Percentiles rank a stretch among this genome's conserved stretches.
Evolutionary conservation across 176 grass and related monocot species (phyloP).

Genomic region (Avena sativa): DNA sequence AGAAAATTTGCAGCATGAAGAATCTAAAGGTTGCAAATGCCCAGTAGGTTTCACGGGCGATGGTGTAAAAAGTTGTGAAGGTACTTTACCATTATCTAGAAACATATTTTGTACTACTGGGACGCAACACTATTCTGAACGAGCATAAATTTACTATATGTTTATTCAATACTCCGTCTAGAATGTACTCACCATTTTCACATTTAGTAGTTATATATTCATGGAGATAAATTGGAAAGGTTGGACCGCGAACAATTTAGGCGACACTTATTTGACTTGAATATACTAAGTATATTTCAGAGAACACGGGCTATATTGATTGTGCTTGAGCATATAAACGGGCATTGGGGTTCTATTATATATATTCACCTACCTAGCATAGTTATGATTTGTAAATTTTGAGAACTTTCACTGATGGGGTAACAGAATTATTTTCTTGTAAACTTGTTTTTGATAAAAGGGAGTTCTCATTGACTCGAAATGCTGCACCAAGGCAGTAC

Average conservation of each 20-base stretch:
- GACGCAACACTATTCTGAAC: conserved; percentile 9
- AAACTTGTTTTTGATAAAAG: background rate
- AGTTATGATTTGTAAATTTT: conserved; percentile 22
- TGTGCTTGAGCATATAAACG: conserved; percentile 18
- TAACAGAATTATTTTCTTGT: conserved; percentile 10
- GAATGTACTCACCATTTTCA: conserved; percentile 19
- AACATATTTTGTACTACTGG: conserved; percentile 17
- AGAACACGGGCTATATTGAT: background rate
- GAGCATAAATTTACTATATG: conserved; percentile 3
- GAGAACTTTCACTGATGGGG: background rate
- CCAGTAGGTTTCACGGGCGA: conserved; percentile 78
- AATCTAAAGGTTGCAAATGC: conserved; percentile 84
- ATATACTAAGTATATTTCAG: background rate
- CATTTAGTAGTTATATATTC: background rate
- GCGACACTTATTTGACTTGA: background rate
- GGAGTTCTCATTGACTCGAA: background rate
- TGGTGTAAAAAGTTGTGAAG: conserved; percentile 76
- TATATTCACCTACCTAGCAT: background rate
- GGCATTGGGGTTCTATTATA: background rate
- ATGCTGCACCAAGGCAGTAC: background rate
- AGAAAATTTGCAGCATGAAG: conserved; percentile 61
- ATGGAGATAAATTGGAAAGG: background rate
- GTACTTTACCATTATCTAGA: conserved; percentile 49
- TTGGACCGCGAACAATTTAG: background rate
- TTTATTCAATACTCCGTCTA: conserved; percentile 8